These are phyloP conservation scores for Xylariaceae sp. DNA, from an alignment of 2,329 filamentous ascomycete genomes.

Conservation along the genomic window DNA sequence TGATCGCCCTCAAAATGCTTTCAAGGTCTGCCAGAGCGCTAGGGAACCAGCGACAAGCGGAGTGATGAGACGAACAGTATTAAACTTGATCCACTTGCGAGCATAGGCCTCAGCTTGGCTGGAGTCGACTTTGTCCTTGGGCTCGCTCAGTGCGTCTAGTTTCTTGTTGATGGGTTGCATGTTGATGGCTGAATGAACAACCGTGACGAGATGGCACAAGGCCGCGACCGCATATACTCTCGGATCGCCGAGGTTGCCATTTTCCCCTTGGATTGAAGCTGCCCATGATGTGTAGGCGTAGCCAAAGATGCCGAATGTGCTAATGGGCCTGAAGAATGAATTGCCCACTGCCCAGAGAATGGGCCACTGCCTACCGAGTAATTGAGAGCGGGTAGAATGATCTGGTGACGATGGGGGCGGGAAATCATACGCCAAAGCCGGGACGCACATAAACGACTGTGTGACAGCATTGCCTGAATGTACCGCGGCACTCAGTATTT, in stretches of 20 bases:
- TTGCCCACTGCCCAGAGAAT: slow-evolving; percentile 54
- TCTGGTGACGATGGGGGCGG: slow-evolving; percentile 43
- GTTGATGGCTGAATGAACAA: slow-evolving; percentile 52
- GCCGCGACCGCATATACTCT: slow-evolving; percentile 46
- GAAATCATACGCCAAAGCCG: slow-evolving; percentile 51
- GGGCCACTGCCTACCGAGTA: slow-evolving; percentile 53
- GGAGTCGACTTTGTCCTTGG: slow-evolving; percentile 26
- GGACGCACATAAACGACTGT: slow-evolving; percentile 55
- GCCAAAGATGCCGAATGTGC: slow-evolving; percentile 49
- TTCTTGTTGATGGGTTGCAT: slow-evolving; percentile 55
- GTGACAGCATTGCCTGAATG: slow-evolving; percentile 53
- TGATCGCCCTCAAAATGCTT: slow-evolving; percentile 14
- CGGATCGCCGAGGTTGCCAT: slow-evolving; percentile 44
- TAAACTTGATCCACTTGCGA: slow-evolving; percentile 40
- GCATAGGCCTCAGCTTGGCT: slow-evolving; percentile 38
- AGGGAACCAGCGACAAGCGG: slow-evolving; percentile 39
- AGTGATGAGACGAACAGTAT: slow-evolving; percentile 40
- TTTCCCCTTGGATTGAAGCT: slow-evolving; percentile 20
- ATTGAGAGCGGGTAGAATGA: slow-evolving; percentile 45
- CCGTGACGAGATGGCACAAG: slow-evolving; percentile 47
- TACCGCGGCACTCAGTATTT: background rate
- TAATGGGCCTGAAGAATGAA: slow-evolving; percentile 55
- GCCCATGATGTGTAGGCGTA: slow-evolving; percentile 48
- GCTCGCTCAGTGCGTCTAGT: slow-evolving; percentile 43
- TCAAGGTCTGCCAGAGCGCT: slow-evolving; percentile 38